Base-by-base conservation (phyloP, 164 flowering plant genomes). In the Sedum album region DNA sequence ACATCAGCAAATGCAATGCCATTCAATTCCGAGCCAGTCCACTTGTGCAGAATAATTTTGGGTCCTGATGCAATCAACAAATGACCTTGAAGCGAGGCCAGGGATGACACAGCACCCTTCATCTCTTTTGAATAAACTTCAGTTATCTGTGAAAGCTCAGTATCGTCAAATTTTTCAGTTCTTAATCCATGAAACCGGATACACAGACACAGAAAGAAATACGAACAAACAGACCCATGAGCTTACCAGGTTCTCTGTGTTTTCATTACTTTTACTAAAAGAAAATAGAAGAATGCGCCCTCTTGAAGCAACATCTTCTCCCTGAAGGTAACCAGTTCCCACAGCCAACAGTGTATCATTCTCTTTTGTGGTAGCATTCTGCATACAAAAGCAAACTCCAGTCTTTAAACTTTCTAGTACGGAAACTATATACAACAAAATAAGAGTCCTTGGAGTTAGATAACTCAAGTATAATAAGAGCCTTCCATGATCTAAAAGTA, bases 251-350 rank as follows among this genome's bases (percentile, higher is more conserved):
- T 66, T 76, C 76, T 84, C 91, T 68, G 90, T 53, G 78, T 81
- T 84, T 67, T 95, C 99, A 55, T 77, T 33, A 73, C 67, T 78
- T 66, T 74, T 88, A 57, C 86, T 89, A 69, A 88, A 66, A 66
- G 97, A 86, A 81, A 74, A 92, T 72, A 95, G 73, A 66, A 95
- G 86, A 38, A 92, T 82, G 35, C 99, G 96, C 46, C 99, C 99
- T 77, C 99, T 87, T 33, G 87, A 96, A 70, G 97, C 93, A 69
- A 92, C 93, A 83, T 95, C 99, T 78, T 95, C 99, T 69, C 99
- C 99, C 88, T 95, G 99, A 63, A 92, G 92, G 77, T 92, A 92
- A 60, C 97, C 99, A 68, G 99, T 95, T 51, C 99, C 97, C 80
- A 92, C 71, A 20, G 97, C 99, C 79, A 95, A 73, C 79, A 95